Evolutionary conservation across 306 rosid genomes (phyloP), one percentile per base, ranked within the genome.

Genomic region (Dalbergia oliveri): DNA sequence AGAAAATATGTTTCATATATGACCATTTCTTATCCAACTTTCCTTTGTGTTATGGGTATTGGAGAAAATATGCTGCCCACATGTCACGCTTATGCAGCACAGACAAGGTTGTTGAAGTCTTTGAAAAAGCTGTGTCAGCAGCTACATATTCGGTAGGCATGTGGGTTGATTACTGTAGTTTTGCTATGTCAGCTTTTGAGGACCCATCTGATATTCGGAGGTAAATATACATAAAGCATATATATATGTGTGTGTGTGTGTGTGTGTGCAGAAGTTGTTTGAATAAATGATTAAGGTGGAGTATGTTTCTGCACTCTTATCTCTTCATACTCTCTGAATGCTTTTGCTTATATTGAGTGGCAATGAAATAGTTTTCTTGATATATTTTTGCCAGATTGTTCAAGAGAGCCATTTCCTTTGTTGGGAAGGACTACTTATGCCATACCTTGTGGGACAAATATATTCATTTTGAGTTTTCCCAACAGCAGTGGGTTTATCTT

Each of bases 31-130:
- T 94, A 87, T 90, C 92, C 1, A 72, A 90, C 86, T 94, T 87
- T 75, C 97, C 98, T 60, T 72, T 94, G 86, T 94, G 98, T 89
- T 84, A 89, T 74, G 94, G 97, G 74, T 94, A 94, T 76, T 94
- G 97, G 98, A 83, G 90, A 85, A 91, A 85, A 79, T 94, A 91
- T 66, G 97, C 90, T 54, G 83, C 83, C 35, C 97, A 87, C 73
- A 88, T 86, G 88, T 9, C 84, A 47, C 81, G 82, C 58, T 51
- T 91, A 73, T 87, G 90, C 83, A 77, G 90, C 4, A 54, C 76
- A 35, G 98, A 91, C 69, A 88, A 86, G 87, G 97, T 82, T 84
- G 89, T 89, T 84, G 89, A 92, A 77, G 85, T 94, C 58, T 94
- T 94, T 69, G 98, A 94, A 70, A 86, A 79, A 75, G 94, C 94